Conservation (phyloP, 2,329 filamentous ascomycete genomes). For the Cadophora luteo-olivacea region DNA sequence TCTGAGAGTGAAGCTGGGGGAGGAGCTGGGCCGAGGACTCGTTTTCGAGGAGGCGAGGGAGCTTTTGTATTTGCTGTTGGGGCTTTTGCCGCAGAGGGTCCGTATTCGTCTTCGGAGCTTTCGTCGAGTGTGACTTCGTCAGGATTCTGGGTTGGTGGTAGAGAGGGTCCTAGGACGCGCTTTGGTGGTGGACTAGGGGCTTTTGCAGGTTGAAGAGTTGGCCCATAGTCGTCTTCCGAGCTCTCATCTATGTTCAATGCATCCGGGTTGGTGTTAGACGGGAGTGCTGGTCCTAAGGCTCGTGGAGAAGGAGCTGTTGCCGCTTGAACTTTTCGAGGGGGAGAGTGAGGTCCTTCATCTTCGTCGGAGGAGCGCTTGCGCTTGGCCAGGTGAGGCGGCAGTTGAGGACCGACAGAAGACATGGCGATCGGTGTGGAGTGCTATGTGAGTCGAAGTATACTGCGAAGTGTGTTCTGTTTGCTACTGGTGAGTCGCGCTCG, state of each 20-base stretch:
- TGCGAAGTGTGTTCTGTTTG: slow-evolving; percentile 21
- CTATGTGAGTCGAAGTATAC: slow-evolving; percentile 7
- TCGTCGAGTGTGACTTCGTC: slow-evolving; percentile 55
- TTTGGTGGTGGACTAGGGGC: slow-evolving; percentile 38
- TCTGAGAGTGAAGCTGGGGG: slow-evolving; percentile 52
- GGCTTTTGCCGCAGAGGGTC: slow-evolving; percentile 41
- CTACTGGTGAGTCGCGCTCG: neutral
- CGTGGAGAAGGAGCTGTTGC: slow-evolving; percentile 36
- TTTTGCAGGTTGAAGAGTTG: slow-evolving; percentile 29
- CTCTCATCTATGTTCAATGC: slow-evolving; percentile 55
- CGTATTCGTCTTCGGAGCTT: slow-evolving; percentile 43
- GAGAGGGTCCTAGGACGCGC: slow-evolving; percentile 37
- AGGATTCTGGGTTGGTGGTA: slow-evolving; percentile 48
- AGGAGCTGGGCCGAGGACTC: slow-evolving; percentile 50
- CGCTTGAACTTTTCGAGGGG: slow-evolving; percentile 52
- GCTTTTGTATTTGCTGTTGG: slow-evolving; percentile 22
- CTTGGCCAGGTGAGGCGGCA: slow-evolving; percentile 72
- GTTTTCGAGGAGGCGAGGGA: slow-evolving; percentile 32
- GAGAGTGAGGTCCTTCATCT: slow-evolving; percentile 48
- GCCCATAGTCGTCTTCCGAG: slow-evolving; percentile 47
- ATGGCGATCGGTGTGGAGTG: slow-evolving; percentile 28
- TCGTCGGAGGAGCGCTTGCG: slow-evolving; percentile 61
- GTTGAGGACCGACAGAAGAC: slow-evolving; percentile 64
- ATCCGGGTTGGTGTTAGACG: slow-evolving; percentile 48
- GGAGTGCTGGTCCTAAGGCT: slow-evolving; percentile 38